phyloP scores from a whole-genome alignment of 129 eudicot genomes.

The Artemisia tridentata region DNA sequence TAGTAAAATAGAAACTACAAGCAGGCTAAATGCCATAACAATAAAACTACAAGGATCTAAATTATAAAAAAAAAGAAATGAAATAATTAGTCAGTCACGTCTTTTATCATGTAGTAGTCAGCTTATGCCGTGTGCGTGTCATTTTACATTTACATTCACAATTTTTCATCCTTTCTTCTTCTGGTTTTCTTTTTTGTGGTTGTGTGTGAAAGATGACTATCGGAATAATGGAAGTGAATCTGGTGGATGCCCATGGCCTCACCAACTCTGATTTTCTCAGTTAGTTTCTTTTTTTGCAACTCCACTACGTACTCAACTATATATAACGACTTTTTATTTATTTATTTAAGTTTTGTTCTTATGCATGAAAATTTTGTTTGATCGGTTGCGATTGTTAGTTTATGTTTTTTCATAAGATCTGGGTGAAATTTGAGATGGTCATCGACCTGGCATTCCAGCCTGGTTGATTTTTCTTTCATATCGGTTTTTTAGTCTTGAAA shows the following conservation, averaged over 20 bases:
- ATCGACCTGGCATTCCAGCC: not conserved
- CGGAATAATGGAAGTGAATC: conserved; percentile 67
- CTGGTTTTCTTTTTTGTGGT: not conserved
- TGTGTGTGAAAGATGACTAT: conserved; percentile 34
- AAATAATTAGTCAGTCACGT: too few species aligned
- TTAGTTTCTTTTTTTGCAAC: conserved; percentile 19
- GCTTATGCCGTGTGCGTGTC: conserved; percentile 23
- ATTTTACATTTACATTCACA: not conserved
- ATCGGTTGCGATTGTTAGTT: too few species aligned
- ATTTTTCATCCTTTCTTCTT: not conserved
- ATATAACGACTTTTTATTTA: too few species aligned
- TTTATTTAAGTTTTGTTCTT: too few species aligned
- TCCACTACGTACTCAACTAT: not conserved
- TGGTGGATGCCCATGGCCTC: conserved; percentile 63
- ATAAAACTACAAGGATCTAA: not conserved
- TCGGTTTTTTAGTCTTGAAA: conserved; percentile 7
- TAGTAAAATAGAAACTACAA: not conserved
- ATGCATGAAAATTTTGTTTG: too few species aligned
- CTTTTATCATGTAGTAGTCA: not conserved
- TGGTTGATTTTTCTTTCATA: not conserved
- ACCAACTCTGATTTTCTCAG: conserved; percentile 50
- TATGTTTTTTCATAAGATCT: too few species aligned
- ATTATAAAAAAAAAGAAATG: too few species aligned
- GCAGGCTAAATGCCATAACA: not conserved
- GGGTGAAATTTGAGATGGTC: too few species aligned